phyloP scores from a whole-genome alignment of 352 stramenopile species.

The Phytophthora hibernalis region DNA sequence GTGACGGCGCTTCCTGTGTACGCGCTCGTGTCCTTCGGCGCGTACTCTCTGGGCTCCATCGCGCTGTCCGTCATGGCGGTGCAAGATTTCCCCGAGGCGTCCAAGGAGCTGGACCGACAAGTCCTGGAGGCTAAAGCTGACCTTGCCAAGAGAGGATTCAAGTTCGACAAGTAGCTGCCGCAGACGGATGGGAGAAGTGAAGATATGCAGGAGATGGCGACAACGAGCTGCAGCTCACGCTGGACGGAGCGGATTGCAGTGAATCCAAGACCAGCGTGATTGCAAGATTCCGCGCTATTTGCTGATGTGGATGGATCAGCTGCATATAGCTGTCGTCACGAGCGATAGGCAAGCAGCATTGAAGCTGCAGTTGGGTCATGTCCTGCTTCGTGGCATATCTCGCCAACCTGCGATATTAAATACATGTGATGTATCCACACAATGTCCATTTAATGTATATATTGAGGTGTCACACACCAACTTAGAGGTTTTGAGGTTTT shows the following conservation, averaged over 20 bases:
- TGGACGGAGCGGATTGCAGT: constrained; percentile 7
- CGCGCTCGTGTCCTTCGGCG: constrained; percentile 72
- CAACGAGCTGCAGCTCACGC: neutral
- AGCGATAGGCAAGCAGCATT: neutral
- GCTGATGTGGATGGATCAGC: neutral
- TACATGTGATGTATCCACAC: constrained; percentile 28
- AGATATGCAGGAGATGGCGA: neutral
- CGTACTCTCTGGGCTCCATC: constrained; percentile 75
- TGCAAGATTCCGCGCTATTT: neutral
- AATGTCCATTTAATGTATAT: too few relatives aligned
- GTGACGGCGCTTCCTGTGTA: constrained; percentile 72
- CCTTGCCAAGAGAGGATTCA: constrained; percentile 63
- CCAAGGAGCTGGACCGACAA: constrained; percentile 76
- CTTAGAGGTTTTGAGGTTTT: constrained; percentile 38
- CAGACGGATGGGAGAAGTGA: neutral
- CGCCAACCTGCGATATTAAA: constrained; percentile 14
- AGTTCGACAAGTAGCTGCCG: constrained; percentile 35
- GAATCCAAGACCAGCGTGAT: neutral
- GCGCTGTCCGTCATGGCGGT: constrained; percentile 75
- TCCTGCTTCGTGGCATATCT: constrained; percentile 22
- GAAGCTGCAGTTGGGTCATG: neutral
- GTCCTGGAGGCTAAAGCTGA: constrained; percentile 72
- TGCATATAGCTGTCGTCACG: neutral
- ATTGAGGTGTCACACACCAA: too few relatives aligned
- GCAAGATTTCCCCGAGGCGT: constrained; percentile 68